Evolutionary conservation across 2,329 filamentous ascomycete species (phyloP).

Genomic region (Ambrosiella cleistominuta): DNA sequence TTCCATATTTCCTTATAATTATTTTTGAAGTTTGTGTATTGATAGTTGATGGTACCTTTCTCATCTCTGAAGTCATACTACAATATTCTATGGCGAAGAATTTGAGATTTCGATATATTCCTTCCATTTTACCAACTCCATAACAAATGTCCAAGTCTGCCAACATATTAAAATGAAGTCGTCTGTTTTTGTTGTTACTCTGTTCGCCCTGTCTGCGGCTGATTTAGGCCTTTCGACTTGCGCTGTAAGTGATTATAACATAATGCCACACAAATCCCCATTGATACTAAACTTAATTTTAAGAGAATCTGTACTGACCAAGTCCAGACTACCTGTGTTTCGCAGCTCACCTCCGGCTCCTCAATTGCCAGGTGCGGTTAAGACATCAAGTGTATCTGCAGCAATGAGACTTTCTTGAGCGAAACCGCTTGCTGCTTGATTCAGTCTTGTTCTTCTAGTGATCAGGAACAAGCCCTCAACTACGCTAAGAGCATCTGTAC

Average conservation of each 20-base stretch:
- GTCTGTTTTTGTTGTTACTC: slow-evolving; percentile 17
- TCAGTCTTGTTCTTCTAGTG: slow-evolving; percentile 19
- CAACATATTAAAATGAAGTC: slow-evolving; percentile 20
- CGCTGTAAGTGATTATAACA: slow-evolving; percentile 21
- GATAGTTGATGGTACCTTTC: too few species aligned
- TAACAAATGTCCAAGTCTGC: slow-evolving; percentile 12
- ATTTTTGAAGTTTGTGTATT: too few species aligned
- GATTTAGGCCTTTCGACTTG: slow-evolving; percentile 20
- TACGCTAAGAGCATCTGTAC: slow-evolving; percentile 25
- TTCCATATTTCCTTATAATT: too few species aligned
- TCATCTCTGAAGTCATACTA: too few species aligned
- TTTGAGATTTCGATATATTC: neutral
- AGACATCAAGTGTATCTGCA: slow-evolving; percentile 26
- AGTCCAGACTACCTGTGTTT: slow-evolving; percentile 20
- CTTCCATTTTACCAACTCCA: neutral
- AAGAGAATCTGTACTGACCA: neutral
- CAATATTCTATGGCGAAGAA: too few species aligned
- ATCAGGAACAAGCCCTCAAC: slow-evolving; percentile 21
- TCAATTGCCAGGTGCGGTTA: slow-evolving; percentile 24
- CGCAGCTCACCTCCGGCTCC: slow-evolving; percentile 19
- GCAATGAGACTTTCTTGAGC: slow-evolving; percentile 23
- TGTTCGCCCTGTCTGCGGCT: slow-evolving; percentile 20
- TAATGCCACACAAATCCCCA: neutral
- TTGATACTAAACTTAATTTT: too few species aligned
- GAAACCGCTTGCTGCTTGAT: slow-evolving; percentile 27